Evolutionary conservation across 495 filamentous ascomycete species (phyloP).

Genomic region (Penicillium desertorum): DNA sequence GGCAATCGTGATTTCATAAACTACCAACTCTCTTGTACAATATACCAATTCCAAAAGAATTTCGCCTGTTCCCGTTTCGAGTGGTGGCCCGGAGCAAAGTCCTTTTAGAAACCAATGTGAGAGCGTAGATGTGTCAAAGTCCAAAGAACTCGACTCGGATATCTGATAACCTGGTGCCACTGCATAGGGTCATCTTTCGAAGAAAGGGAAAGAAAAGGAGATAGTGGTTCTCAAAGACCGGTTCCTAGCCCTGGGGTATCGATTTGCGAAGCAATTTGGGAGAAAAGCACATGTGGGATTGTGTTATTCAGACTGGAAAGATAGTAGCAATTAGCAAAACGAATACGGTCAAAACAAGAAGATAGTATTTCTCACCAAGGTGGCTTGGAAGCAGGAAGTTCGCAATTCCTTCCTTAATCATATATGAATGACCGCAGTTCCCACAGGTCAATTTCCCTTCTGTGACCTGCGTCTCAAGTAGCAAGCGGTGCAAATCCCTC

Average conservation of each 20-base stretch:
- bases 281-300: background rate
- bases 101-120: background rate
- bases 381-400: constrained; percentile 95
- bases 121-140: constrained; percentile 4
- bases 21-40: constrained; percentile 31
- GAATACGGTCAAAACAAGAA: background rate
- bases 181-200: background rate
- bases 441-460: constrained; percentile 89
- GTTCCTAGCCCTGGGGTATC: constrained; percentile 7
- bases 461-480: constrained; percentile 86
- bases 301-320: constrained; percentile 5
- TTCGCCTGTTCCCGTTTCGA: constrained; percentile 3
- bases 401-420: constrained; percentile 89
- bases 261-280: constrained; percentile 1
- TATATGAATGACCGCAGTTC: constrained; percentile 89
- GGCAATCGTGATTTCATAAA: constrained; percentile 24
- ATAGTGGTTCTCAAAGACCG: background rate
- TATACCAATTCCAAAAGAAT: constrained; percentile 25
- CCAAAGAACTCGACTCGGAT: constrained; percentile 1
- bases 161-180: constrained; percentile 2
- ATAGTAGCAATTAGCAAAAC: constrained; percentile 7
- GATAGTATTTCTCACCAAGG: constrained; percentile 56
- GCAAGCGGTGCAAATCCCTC: constrained; percentile 73
- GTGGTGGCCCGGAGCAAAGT: background rate
- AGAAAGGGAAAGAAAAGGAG: background rate